Conservation (phyloP, 352 stramenopile species). For the Aphanomyces invadans region DNA sequence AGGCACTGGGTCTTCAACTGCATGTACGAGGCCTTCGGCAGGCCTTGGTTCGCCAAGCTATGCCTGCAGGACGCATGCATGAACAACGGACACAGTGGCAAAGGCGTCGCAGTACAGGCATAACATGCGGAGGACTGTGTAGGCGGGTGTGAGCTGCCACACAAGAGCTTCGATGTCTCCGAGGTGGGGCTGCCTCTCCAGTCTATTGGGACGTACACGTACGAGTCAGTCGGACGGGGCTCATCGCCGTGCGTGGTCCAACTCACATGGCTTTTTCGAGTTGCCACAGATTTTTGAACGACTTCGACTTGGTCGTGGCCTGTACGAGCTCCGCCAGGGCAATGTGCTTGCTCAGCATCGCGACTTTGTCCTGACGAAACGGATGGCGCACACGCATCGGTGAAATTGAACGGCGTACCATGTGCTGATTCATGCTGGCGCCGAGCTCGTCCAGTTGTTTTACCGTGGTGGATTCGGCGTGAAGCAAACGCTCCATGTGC, state of each 20-base stretch:
- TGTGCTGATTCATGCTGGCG: neutral
- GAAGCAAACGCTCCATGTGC: neutral
- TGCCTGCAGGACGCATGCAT: slow-evolving; percentile 13
- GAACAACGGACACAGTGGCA: neutral
- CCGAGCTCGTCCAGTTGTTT: slow-evolving; percentile 5
- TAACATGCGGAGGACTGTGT: slow-evolving; percentile 6
- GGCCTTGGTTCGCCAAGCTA: slow-evolving; percentile 18
- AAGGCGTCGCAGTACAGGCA: neutral
- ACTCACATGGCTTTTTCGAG: slow-evolving; percentile 17
- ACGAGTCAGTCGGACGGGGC: neutral
- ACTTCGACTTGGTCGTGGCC: slow-evolving; percentile 16
- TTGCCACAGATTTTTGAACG: slow-evolving; percentile 5
- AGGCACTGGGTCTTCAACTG: slow-evolving; percentile 22
- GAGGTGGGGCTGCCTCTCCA: slow-evolving; percentile 12
- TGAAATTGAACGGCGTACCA: neutral
- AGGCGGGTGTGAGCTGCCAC: slow-evolving; percentile 11
- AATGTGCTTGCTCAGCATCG: slow-evolving; percentile 12
- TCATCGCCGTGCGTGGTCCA: neutral
- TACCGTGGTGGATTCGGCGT: neutral
- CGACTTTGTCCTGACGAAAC: neutral
- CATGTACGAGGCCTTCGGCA: slow-evolving; percentile 1
- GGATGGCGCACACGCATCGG: neutral
- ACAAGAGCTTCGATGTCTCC: slow-evolving; percentile 23
- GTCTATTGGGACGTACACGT: slow-evolving; percentile 2
- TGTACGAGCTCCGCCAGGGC: slow-evolving; percentile 12